Conservation (phyloP, 1,284 basidiomycete genomes). For the Malassezia globosa region DNA sequence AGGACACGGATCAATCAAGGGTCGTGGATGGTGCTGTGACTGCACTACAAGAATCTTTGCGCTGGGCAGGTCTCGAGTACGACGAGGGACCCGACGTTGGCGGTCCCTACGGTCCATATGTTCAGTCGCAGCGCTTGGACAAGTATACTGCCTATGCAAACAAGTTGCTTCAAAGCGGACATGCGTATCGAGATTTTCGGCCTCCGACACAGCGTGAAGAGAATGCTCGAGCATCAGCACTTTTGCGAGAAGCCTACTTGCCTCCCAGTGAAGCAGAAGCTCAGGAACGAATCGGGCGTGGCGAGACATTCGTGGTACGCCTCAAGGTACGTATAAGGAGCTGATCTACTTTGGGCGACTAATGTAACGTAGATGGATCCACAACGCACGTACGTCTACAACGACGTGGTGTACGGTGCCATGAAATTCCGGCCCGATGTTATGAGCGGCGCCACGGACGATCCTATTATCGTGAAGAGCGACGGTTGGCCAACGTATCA, state of each 20-base stretch:
- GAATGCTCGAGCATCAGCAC: conserved; percentile 54
- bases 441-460: conserved; percentile 52
- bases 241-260: conserved; percentile 70
- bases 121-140: conserved; percentile 73
- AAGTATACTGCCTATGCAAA: conserved; percentile 66
- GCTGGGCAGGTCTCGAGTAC: conserved; percentile 86
- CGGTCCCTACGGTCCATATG: conserved; percentile 31
- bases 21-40: conserved; percentile 72
- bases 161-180: conserved; percentile 66
- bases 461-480: conserved; percentile 82
- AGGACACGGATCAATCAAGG: conserved; percentile 68
- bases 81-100: conserved; percentile 63
- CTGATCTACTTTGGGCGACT: not conserved
- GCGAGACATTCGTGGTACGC: conserved; percentile 69
- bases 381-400: conserved; percentile 19
- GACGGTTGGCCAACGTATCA: conserved; percentile 94
- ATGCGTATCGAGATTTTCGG: conserved; percentile 94
- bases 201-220: conserved; percentile 56
- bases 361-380: no score
- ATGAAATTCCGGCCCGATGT: conserved; percentile 55
- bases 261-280: conserved; percentile 68
- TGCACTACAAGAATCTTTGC: conserved; percentile 62
- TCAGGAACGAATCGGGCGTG: conserved; percentile 59
- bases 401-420: conserved; percentile 66
- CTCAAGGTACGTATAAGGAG: conserved; percentile 60